A percentile compares a stretch with the other conserved stretches of the same genome.
Evolutionary conservation across 768 basidiomycete species (phyloP).

Genomic region (Grammothele lineata): DNA sequence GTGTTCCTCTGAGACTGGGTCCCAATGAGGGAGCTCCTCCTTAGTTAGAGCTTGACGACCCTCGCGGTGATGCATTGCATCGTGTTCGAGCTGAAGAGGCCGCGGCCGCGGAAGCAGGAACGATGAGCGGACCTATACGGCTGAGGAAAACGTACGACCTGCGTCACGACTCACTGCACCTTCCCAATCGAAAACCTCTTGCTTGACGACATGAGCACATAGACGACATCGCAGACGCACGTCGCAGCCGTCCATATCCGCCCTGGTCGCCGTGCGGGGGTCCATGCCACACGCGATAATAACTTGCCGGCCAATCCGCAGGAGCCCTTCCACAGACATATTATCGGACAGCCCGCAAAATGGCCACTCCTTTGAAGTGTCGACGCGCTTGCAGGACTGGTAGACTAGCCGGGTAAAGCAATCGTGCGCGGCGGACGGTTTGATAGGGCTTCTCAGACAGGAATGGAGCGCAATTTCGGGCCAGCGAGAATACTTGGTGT

Average conservation of each 20-base stretch:
- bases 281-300: conserved; percentile 2
- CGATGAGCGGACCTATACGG: no score
- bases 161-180: background rate
- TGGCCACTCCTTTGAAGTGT: no score
- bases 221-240: background rate
- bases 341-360: no score
- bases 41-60: background rate
- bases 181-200: background rate
- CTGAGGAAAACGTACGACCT: no score
- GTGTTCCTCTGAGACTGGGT: background rate
- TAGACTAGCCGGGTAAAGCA: no score
- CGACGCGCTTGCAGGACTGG: no score
- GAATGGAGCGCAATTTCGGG: no score
- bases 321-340: no score
- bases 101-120: background rate
- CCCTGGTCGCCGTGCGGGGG: background rate
- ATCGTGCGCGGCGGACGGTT: no score
- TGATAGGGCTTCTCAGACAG: no score
- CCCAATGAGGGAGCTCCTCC: background rate
- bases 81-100: background rate
- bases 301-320: no score
- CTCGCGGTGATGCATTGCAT: background rate
- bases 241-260: background rate
- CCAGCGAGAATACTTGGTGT: no score
- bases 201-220: background rate